A percentile compares a stretch with the other conserved stretches of the same genome.
Conservation (phyloP, 306 rosid genomes). For the Cucurbita moschata region DNA sequence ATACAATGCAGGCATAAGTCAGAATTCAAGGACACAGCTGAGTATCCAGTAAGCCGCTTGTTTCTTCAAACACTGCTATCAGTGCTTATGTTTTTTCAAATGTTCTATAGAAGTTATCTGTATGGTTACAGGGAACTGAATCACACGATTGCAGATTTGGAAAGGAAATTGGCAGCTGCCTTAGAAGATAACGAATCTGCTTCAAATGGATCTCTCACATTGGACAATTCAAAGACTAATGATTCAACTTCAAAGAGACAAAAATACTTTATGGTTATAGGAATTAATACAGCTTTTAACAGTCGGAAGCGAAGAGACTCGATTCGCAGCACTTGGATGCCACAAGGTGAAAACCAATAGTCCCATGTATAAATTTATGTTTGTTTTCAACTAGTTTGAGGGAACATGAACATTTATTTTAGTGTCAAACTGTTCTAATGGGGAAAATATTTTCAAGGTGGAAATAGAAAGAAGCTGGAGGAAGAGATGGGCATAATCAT, state of each 20-base stretch:
- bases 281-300: conserved; percentile 83
- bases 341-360: conserved; percentile 33
- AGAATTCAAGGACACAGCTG: not conserved
- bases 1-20: not conserved
- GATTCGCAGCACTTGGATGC: conserved; percentile 88
- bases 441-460: conserved; percentile 23
- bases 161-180: conserved; percentile 37
- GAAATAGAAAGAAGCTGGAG: conserved; percentile 63
- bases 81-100: not conserved
- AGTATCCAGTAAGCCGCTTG: not conserved
- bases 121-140: conserved; percentile 26
- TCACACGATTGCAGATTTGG: conserved; percentile 40
- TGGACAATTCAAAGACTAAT: conserved; percentile 24
- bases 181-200: conserved; percentile 22
- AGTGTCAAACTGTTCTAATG: not conserved
- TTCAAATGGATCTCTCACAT: conserved; percentile 15
- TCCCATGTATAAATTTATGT: not conserved
- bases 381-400: not conserved
- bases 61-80: not conserved
- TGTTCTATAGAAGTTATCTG: not conserved
- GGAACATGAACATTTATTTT: not conserved
- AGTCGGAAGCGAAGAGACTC: conserved; percentile 85
- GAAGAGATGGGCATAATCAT: conserved; percentile 77
- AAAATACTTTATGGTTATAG: conserved; percentile 72
- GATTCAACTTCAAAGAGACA: conserved; percentile 37